Evolutionary conservation across 2,329 filamentous ascomycete species (phyloP), one percentile per base, ranked within the genome.

Genomic region (Penicillium sp.): DNA sequence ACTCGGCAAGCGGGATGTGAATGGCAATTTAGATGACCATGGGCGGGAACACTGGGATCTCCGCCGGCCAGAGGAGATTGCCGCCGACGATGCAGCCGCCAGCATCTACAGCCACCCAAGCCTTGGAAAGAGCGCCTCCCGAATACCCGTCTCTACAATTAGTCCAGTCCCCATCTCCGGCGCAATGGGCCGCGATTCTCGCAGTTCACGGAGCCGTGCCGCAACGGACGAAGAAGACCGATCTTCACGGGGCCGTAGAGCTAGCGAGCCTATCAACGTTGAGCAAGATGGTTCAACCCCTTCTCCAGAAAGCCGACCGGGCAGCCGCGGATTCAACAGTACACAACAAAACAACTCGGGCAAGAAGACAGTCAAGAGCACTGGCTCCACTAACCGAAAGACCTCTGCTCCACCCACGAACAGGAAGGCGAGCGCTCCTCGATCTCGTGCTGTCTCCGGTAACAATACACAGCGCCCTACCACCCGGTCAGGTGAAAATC

Each of bases 131-230:
- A 78, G 84, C 77, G 78, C 84, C 4, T 96, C 93, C 45, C 87
- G 91, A 54, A 97, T 99, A 71, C 94, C 94, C 1, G 82, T 97
- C 38, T 87, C 91, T 31, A 93, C 91, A 67, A 80, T 84, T 15
- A 96, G 91, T 71, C 89, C 90, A 2, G 83, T 86, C 21, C 91
- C 92, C 12, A 87, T 95, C 4, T 9, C 42, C 3, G 40, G 40
- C 21, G 25, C 42, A 58, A 84, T 90, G 2, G 92, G 93, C 64
- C 85, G 92, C 62, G 89, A 91, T 66, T 86, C 85, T 25, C 86
- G 86, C 23, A 79, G 88, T 45, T 78, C 82, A 54, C 85, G 92
- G 58, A 84, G 81, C 54, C 77, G 83, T 50, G 80, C 81, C 48
- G 79, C 80, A 41, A 87, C 84, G 59, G 81, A 81, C 60, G 82